Conservation (phyloP, 1,284 basidiomycete genomes). For the Puccinia triticina region DNA sequence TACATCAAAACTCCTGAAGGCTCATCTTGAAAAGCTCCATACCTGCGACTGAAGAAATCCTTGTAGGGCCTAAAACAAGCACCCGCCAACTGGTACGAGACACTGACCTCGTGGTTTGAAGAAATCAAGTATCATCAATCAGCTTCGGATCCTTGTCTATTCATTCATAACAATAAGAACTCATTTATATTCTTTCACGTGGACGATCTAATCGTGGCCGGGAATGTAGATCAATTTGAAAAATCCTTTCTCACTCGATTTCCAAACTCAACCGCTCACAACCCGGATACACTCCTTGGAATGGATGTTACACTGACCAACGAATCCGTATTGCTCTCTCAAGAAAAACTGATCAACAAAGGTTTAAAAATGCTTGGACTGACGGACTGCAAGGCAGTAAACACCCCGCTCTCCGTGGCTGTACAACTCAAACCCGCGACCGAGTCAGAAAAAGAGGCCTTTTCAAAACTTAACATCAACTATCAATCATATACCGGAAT, state of each 20-base stretch:
- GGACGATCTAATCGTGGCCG: not conserved
- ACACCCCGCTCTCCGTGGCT: not conserved
- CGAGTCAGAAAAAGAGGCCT: not conserved
- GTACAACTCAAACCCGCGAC: not conserved
- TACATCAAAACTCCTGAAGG: not conserved
- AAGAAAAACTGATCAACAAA: not conserved
- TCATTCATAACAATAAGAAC: not conserved
- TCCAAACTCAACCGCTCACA: not conserved
- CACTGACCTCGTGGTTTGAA: not conserved
- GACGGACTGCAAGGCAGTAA: not conserved
- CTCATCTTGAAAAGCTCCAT: not conserved
- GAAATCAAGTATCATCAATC: not conserved
- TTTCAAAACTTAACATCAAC: not conserved
- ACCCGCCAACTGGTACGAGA: not conserved
- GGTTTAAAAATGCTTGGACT: not conserved
- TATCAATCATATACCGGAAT: not conserved
- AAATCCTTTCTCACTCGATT: not conserved
- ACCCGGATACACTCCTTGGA: not conserved
- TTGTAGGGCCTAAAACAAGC: not conserved
- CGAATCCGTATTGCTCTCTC: not conserved
- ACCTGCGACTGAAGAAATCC: not conserved
- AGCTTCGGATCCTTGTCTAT: not conserved
- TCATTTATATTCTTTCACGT: not conserved
- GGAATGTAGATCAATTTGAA: not conserved
- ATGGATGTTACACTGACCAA: not conserved